These are phyloP conservation scores for Amphirosellinia nigrospora DNA, from an alignment of 495 filamentous ascomycete species.

Conservation along the genomic window DNA sequence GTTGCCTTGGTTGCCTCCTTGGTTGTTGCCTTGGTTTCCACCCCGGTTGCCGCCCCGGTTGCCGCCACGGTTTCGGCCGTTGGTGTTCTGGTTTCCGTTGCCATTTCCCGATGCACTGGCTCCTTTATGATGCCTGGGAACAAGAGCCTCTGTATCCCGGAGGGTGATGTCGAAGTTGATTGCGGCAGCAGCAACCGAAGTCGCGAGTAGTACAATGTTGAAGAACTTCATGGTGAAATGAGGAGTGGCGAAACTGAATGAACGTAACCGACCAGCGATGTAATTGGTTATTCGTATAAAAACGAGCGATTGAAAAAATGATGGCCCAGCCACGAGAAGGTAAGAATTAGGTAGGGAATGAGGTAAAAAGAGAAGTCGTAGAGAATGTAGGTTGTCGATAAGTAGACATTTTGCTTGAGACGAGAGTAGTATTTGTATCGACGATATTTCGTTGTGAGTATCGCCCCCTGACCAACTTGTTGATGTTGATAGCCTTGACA, in stretches of 20 bases:
- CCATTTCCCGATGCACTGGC: constrained; percentile 4
- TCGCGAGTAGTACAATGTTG: neutral
- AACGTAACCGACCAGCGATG: constrained; percentile 1
- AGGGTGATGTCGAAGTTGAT: neutral
- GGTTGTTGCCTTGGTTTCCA: constrained; percentile 8
- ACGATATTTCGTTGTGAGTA: neutral
- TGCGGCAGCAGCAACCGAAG: constrained; percentile 5
- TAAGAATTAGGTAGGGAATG: neutral
- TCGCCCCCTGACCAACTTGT: neutral
- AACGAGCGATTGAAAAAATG: neutral
- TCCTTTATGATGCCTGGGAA: constrained; percentile 1
- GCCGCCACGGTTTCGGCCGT: neutral
- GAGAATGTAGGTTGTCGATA: neutral
- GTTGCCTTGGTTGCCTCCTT: neutral
- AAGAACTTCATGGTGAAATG: constrained; percentile 6
- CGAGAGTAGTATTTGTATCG: constrained; percentile 5
- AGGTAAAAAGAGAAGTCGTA: neutral
- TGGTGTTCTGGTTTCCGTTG: neutral
- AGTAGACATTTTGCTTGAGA: constrained; percentile 3
- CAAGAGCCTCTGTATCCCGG: neutral
- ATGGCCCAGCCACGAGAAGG: constrained; percentile 8
- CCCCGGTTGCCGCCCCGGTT: neutral
- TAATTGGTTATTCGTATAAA: neutral
- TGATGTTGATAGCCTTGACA: neutral
- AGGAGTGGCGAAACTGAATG: neutral